Base-by-base conservation (phyloP, 164 flowering plant genomes). In the Santalum album region DNA sequence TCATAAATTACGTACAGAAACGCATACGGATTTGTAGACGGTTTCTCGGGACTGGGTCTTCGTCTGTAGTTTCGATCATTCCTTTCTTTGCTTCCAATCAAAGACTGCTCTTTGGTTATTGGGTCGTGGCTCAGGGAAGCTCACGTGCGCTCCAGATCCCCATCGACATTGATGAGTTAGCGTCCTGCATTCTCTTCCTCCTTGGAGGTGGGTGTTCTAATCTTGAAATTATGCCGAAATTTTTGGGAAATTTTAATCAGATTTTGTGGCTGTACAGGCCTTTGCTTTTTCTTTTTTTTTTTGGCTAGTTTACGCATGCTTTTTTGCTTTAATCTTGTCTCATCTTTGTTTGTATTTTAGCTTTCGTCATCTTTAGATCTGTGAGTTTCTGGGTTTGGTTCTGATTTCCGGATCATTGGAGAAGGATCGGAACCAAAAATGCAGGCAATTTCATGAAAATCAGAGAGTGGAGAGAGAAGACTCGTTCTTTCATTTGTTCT, bases 71-170 rank as follows among this genome's bases (percentile, higher is more conserved):
- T 35, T 49, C 12, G 25, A 53, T 29, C 26, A 61, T 61, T 51
- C 69, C 49, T 61, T 67, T 9, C 70, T 67, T 67, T 49, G 63
- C 59, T 58, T 62, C 1, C 36, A 67, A 57, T 53, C 66, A 21
- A 67, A 0, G 22, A 1, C 3, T 42, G 1, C 17, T 7, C 17
- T 22, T 22, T 35, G 29, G 21, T 11, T 36, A 10, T 12, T 12
- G 14, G 17, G 5, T 15, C 21, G 17, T 21, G 34, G 4, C 34
- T 29, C 34, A 3, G 34, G 34, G 34, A 9, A 29, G n/a, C 4
- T 26, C 27, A 14, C 47, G 6, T 29, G 34, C 6, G 56, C 32
- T 23, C 58, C 45, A 47, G 57, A 59, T 67, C 71, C 59, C 23
- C 40, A 7, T 59, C 63, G 51, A 29, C 57, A 57, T 61, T 51